phyloP scores from a whole-genome alignment of 2,329 filamentous ascomycete genomes.

The Penicillium sclerotigenum region DNA sequence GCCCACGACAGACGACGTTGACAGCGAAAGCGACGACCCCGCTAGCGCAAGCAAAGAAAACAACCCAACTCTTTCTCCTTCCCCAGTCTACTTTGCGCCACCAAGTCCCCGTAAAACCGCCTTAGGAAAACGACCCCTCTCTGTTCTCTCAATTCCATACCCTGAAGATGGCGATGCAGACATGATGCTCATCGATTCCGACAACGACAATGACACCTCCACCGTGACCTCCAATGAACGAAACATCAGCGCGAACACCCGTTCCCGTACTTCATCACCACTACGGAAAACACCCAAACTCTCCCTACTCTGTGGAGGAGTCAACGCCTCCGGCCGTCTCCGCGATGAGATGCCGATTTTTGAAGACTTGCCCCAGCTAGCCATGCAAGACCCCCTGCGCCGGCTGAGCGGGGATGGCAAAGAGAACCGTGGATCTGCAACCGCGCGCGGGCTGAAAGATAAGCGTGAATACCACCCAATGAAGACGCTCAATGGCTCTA shows the following conservation, averaged over 20 bases:
- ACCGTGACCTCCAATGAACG: slow-evolving; percentile 38
- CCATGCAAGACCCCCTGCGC: slow-evolving; percentile 11
- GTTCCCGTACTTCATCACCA: slow-evolving; percentile 23
- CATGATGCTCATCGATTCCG: slow-evolving; percentile 29
- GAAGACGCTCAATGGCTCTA: background rate
- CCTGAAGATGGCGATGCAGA: slow-evolving; percentile 32
- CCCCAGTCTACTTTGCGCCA: slow-evolving; percentile 35
- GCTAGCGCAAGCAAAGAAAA: slow-evolving; percentile 49
- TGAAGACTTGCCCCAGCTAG: slow-evolving; percentile 28
- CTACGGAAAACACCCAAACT: slow-evolving; percentile 39
- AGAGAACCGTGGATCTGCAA: slow-evolving; percentile 20
- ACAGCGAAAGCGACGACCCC: slow-evolving; percentile 23
- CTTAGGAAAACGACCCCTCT: slow-evolving; percentile 44
- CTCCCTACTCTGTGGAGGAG: slow-evolving; percentile 22
- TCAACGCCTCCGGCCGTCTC: slow-evolving; percentile 25
- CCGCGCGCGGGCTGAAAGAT: slow-evolving; percentile 14
- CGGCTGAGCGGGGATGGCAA: slow-evolving; percentile 17
- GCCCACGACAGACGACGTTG: slow-evolving; percentile 9
- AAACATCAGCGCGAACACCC: slow-evolving; percentile 41
- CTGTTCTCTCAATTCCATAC: slow-evolving; percentile 37
- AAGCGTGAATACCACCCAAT: slow-evolving; percentile 5
- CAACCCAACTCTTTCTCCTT: slow-evolving; percentile 42
- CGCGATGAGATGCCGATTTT: slow-evolving; percentile 34
- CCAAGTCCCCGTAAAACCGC: slow-evolving; percentile 37
- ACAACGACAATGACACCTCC: slow-evolving; percentile 26